Percentiles rank a stretch among this genome's conserved stretches.
Evolutionary conservation across 2,329 filamentous ascomycete species (phyloP).

Genomic region (Lojkania enalia): DNA sequence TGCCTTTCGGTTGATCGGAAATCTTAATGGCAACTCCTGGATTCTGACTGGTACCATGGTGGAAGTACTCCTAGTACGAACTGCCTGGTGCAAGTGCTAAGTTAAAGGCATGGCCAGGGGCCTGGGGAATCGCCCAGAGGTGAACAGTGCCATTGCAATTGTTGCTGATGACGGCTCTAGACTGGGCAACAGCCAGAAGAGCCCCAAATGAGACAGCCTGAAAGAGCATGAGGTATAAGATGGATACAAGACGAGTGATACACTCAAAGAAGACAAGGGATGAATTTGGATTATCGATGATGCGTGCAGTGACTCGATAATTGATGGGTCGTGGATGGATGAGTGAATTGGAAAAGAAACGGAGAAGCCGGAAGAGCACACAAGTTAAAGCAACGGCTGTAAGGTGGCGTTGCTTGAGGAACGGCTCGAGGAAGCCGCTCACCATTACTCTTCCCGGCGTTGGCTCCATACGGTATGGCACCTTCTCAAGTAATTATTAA

Average conservation of each 20-base stretch:
- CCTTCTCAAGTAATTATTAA: too few species aligned
- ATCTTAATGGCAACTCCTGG: slow-evolving; percentile 34
- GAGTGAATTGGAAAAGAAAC: slow-evolving; percentile 23
- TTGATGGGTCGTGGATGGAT: slow-evolving; percentile 15
- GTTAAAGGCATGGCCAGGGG: slow-evolving; percentile 4
- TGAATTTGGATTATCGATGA: too few species aligned
- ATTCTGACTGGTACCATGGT: slow-evolving; percentile 18
- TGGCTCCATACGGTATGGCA: too few species aligned
- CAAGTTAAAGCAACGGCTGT: too few species aligned
- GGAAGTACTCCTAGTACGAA: slow-evolving; percentile 29
- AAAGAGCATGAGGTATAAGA: not conserved
- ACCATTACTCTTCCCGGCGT: too few species aligned
- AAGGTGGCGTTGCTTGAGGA: too few species aligned
- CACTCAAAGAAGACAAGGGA: too few species aligned
- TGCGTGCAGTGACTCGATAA: slow-evolving; percentile 13
- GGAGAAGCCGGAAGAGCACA: slow-evolving; percentile 3
- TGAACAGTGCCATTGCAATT: slow-evolving; percentile 24
- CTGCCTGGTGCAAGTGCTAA: not conserved
- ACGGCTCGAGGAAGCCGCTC: too few species aligned
- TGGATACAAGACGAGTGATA: slow-evolving; percentile 1
- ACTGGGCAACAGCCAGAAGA: slow-evolving; percentile 23
- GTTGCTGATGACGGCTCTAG: slow-evolving; percentile 35
- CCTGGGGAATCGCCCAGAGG: slow-evolving; percentile 27
- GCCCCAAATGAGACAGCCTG: too few species aligned
- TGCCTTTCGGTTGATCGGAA: slow-evolving; percentile 23